A percentile compares a stretch with the other conserved stretches of the same genome.
Conservation (phyloP, 1,139 yeast genomes). For the Spathaspora sp. region DNA sequence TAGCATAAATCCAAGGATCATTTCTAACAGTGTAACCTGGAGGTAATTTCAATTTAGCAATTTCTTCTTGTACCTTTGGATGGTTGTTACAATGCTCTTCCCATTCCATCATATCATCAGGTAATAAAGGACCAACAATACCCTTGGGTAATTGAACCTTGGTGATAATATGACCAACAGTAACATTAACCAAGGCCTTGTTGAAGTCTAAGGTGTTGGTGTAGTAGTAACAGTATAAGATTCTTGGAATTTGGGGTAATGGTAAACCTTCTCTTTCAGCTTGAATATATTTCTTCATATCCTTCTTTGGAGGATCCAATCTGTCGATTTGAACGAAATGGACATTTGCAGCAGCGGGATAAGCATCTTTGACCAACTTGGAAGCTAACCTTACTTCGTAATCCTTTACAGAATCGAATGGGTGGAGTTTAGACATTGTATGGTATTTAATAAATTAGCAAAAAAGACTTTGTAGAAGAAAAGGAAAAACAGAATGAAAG, state of each 20-base stretch:
- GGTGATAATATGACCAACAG: constrained; percentile 63
- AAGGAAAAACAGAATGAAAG: background rate
- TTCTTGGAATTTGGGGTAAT: constrained; percentile 61
- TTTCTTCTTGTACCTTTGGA: constrained; percentile 61
- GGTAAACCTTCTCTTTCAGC: constrained; percentile 64
- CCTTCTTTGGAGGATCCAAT: constrained; percentile 79
- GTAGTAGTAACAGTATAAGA: constrained; percentile 67
- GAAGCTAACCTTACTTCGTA: constrained; percentile 65
- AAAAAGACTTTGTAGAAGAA: background rate
- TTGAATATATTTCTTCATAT: constrained; percentile 65
- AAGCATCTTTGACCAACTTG: constrained; percentile 59
- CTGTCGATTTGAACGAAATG: constrained; percentile 75
- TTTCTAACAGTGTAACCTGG: constrained; percentile 55
- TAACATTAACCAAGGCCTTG: constrained; percentile 72
- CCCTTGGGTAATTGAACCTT: constrained; percentile 59
- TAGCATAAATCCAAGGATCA: constrained; percentile 92
- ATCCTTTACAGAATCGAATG: constrained; percentile 68
- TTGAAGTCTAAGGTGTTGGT: constrained; percentile 56
- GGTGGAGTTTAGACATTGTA: constrained; percentile 30
- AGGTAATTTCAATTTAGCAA: constrained; percentile 64
- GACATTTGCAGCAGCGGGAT: constrained; percentile 47
- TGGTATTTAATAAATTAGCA: background rate
- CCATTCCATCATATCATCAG: constrained; percentile 61
- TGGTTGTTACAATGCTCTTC: constrained; percentile 53
- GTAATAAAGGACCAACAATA: constrained; percentile 71